Conservation (phyloP, 768 basidiomycete species). For the Tremella fuciformis region DNA sequence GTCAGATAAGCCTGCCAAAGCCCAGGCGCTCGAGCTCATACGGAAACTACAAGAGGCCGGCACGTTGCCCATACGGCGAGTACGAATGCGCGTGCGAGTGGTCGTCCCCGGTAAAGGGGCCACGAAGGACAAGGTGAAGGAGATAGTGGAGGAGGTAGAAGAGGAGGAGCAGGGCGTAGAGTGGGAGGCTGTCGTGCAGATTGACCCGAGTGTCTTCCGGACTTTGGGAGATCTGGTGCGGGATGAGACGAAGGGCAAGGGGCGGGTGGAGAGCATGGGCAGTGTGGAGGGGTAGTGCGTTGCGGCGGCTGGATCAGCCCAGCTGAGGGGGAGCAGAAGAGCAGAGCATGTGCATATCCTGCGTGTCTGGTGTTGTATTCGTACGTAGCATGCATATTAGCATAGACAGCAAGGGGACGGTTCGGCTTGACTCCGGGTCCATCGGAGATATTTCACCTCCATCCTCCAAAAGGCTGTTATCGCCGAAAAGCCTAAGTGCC, state of each 20-base stretch:
- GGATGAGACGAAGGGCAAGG: slow-evolving; percentile 83
- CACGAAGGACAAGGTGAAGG: slow-evolving; percentile 68
- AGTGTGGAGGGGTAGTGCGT: slow-evolving; percentile 21
- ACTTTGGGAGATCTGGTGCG: slow-evolving; percentile 83
- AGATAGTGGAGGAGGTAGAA: slow-evolving; percentile 78
- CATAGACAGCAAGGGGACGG: too few species aligned
- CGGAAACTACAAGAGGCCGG: slow-evolving; percentile 28
- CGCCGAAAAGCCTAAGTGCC: not conserved
- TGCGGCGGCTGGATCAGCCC: not conserved
- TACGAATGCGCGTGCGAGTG: slow-evolving; percentile 86
- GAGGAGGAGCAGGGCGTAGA: slow-evolving; percentile 70
- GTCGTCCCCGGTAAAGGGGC: slow-evolving; percentile 68
- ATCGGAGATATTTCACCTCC: not conserved
- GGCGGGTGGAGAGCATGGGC: slow-evolving; percentile 68
- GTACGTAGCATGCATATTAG: too few species aligned
- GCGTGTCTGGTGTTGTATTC: not conserved
- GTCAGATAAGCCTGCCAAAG: slow-evolving; percentile 84
- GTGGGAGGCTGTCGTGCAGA: slow-evolving; percentile 88
- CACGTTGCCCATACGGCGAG: slow-evolving; percentile 78
- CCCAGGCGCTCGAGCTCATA: slow-evolving; percentile 59
- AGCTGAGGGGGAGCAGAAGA: too few species aligned
- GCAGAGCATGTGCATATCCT: not conserved
- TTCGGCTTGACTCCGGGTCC: too few species aligned
- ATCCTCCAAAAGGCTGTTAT: not conserved
- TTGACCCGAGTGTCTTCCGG: slow-evolving; percentile 89